Base-by-base conservation (phyloP, 495 filamentous ascomycete species). In the Chaetomium fimeti region DNA sequence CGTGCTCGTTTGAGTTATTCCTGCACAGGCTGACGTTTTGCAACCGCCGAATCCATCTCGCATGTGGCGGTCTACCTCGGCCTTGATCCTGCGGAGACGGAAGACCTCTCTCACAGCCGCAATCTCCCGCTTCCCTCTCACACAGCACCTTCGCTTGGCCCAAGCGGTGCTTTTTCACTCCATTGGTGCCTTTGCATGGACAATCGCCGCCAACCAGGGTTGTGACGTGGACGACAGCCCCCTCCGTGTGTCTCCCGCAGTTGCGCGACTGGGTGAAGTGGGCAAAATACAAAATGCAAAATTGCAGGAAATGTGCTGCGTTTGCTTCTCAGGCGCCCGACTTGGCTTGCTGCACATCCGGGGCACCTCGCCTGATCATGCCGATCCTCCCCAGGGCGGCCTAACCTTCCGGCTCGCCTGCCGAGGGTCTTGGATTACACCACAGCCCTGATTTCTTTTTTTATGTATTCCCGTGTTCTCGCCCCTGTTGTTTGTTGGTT, bases 171-270 rank as follows among this genome's bases (percentile, higher is more conserved):
- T 49, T 49, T 49, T 49, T 49, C 20, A 20, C 45, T 49, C 45
- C 20, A 49, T 49, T 49, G 18, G 40, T 48, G 40, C 57, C 40
- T 47, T 28, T 69, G 55, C 49, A 51, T 66, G 65, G 58, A 65
- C 71, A 64, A 57, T 73, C 64, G 68, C 45, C 42, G 53, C 53
- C 47, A 61, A 71, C 71, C 71, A 67, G 64, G 66, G 62, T 59
- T 60, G 63, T 68, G 66, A 62, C 52, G 29, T 64, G 61, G 51
- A 52, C 53, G 25, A n/a, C 22, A 28, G 29, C 29, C 29, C 53
- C 18, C 29, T 12, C n/a, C 53, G 32, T 32, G 18, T 11, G 16
- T 13, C 53, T 13, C 53, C 4, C 15, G 15, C 53, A 12, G 49
- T 57, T 29, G 42, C 32, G 20, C 54, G 25, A 22, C 53, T 18